phyloP scores from a whole-genome alignment of 2,329 filamentous ascomycete species.

The Akanthomyces uredinophilus region DNA sequence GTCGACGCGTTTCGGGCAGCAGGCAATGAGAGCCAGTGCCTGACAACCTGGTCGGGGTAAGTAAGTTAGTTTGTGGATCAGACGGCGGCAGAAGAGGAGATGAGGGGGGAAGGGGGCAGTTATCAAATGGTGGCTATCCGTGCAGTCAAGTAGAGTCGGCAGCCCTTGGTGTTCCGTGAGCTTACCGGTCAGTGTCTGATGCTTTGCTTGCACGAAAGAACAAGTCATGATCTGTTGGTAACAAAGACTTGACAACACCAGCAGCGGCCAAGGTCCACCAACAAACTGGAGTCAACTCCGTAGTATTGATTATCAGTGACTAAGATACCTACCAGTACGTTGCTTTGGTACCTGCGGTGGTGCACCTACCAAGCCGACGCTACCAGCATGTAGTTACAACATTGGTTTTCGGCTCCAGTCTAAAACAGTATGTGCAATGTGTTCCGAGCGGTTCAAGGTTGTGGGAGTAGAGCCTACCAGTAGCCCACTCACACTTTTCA shows the following conservation, averaged over 20 bases:
- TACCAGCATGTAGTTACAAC: too few relatives aligned
- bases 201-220: neutral
- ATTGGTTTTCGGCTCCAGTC: neutral
- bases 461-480: neutral
- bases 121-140: neutral
- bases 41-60: neutral
- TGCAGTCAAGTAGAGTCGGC: too few relatives aligned
- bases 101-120: neutral
- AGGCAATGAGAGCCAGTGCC: neutral
- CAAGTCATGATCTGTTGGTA: too few relatives aligned
- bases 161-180: neutral
- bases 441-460: slow-evolving; percentile 1
- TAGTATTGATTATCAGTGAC: too few relatives aligned
- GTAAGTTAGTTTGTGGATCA: too few relatives aligned
- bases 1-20: neutral
- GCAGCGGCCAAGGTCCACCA: slow-evolving; percentile 2
- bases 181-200: too few relatives aligned
- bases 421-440: neutral
- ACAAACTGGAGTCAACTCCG: slow-evolving; percentile 8
- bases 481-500: slow-evolving; percentile 3
- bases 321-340: too few relatives aligned
- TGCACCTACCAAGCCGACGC: neutral
- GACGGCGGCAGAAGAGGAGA: slow-evolving; percentile 1
- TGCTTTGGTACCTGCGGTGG: neutral
- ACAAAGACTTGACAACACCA: neutral